Percentiles rank a stretch among this genome's conserved stretches.
Conservation (phyloP, 139 green algal species). For the Chlorella sp. region DNA sequence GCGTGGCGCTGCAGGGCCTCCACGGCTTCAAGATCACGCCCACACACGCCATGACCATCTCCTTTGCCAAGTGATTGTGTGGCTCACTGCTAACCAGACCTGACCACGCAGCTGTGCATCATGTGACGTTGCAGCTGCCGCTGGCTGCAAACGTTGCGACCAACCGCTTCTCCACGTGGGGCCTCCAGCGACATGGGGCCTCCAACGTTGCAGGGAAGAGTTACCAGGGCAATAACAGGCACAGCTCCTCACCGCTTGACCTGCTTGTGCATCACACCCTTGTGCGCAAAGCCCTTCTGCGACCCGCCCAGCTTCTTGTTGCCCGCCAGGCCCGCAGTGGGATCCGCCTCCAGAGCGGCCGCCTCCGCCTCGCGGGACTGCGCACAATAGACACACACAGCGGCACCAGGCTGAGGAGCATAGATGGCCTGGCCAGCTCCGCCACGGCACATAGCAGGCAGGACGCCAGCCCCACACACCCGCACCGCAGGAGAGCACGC, state of each 20-base stretch:
- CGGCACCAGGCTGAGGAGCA: not conserved
- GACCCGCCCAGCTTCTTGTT: not conserved
- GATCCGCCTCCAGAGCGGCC: not conserved
- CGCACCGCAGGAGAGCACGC: slow-evolving; percentile 1
- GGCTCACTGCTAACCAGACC: too few species aligned
- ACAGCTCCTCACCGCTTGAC: not conserved
- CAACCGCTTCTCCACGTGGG: too few species aligned
- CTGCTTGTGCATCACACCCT: slow-evolving; percentile 20
- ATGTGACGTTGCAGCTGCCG: too few species aligned
- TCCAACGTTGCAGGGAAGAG: too few species aligned
- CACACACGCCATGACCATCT: slow-evolving; percentile 77
- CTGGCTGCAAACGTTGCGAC: too few species aligned
- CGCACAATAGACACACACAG: not conserved
- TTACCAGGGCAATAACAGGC: too few species aligned
- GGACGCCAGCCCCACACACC: not conserved
- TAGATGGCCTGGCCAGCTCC: not conserved
- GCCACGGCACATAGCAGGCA: not conserved
- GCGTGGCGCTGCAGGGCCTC: slow-evolving; percentile 70
- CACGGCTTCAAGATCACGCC: slow-evolving; percentile 94
- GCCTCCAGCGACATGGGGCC: too few species aligned
- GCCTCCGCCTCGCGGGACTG: not conserved
- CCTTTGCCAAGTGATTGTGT: slow-evolving; percentile 89
- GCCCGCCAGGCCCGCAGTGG: not conserved
- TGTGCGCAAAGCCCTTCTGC: slow-evolving; percentile 42
- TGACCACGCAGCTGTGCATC: too few species aligned